Percentiles rank a stretch among this genome's conserved stretches.
These are phyloP conservation scores for Russula sp. DNA, from an alignment of 768 basidiomycete species.

Conservation along the genomic window DNA sequence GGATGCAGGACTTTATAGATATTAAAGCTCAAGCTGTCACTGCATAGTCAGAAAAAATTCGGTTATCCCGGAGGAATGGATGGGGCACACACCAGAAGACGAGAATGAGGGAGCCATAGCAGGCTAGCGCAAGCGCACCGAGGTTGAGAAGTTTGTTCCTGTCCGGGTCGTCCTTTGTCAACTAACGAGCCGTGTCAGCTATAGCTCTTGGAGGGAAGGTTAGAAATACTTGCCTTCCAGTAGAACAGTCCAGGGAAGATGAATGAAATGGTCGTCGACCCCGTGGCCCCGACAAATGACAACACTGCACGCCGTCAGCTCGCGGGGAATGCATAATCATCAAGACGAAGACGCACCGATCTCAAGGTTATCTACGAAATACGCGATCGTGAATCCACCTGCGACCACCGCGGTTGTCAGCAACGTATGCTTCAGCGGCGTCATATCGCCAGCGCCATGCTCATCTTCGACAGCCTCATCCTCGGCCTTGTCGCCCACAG, in stretches of 20 bases:
- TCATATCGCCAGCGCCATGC: slow-evolving; percentile 63
- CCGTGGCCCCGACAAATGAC: slow-evolving; percentile 94
- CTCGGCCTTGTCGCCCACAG: slow-evolving; percentile 31
- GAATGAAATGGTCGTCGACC: slow-evolving; percentile 95
- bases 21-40: slow-evolving; percentile 66
- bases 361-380: slow-evolving; percentile 70
- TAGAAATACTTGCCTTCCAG: slow-evolving; percentile 63
- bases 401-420: slow-evolving; percentile 64
- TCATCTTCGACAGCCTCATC: slow-evolving; percentile 43
- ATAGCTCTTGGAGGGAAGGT: not conserved
- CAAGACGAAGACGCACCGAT: slow-evolving; percentile 47
- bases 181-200: slow-evolving; percentile 33
- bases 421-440: slow-evolving; percentile 56
- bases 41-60: slow-evolving; percentile 11
- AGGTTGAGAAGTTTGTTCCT: slow-evolving; percentile 49
- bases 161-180: slow-evolving; percentile 62
- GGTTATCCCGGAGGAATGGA: not conserved
- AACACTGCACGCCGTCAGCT: slow-evolving; percentile 50
- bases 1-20: slow-evolving; percentile 57
- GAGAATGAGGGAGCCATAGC: slow-evolving; percentile 77
- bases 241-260: slow-evolving; percentile 91
- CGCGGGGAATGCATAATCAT: not conserved
- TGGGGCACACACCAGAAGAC: slow-evolving; percentile 69
- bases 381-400: slow-evolving; percentile 65
- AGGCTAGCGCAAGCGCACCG: slow-evolving; percentile 56